A percentile compares a stretch with the other conserved stretches of the same genome.
These are phyloP conservation scores for Metschnikowia koreensis DNA, from an alignment of 805 yeast species.

Conservation along the genomic window DNA sequence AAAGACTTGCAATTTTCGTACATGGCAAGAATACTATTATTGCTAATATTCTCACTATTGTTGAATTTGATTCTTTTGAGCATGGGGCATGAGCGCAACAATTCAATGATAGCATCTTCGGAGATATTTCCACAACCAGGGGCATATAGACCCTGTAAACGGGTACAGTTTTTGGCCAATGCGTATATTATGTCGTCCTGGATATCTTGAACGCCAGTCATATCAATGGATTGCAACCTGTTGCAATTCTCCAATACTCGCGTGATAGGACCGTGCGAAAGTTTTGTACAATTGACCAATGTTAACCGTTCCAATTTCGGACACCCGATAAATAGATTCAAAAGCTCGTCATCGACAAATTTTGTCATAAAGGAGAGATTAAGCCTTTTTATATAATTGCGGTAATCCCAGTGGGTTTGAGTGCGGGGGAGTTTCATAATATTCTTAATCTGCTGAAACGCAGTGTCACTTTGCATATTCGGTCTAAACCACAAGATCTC, in stretches of 20 bases:
- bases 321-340: conserved; percentile 64
- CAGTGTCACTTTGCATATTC: conserved; percentile 49
- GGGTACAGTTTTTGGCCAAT: conserved; percentile 66
- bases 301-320: conserved; percentile 81
- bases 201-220: conserved; percentile 68
- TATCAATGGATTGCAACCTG: conserved; percentile 78
- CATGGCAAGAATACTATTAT: conserved; percentile 56
- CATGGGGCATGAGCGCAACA: conserved; percentile 65
- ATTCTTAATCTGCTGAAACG: conserved; percentile 51
- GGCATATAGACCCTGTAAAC: conserved; percentile 87
- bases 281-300: conserved; percentile 69
- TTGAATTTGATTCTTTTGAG: conserved; percentile 81
- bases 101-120: conserved; percentile 56
- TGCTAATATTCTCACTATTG: conserved; percentile 65
- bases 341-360: conserved; percentile 60
- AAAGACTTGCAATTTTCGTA: conserved; percentile 72
- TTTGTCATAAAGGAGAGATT: conserved; percentile 75
- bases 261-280: conserved; percentile 61
- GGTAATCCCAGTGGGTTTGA: conserved; percentile 62
- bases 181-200: conserved; percentile 67
- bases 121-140: conserved; percentile 77
- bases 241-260: conserved; percentile 62
- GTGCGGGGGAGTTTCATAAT: conserved; percentile 51
- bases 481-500: conserved; percentile 91
- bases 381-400: conserved; percentile 69